A percentile compares a stretch with the other conserved stretches of the same genome.
Evolutionary conservation across 2,329 filamentous ascomycete genomes (phyloP).

Genomic region (Capronia epimyces): DNA sequence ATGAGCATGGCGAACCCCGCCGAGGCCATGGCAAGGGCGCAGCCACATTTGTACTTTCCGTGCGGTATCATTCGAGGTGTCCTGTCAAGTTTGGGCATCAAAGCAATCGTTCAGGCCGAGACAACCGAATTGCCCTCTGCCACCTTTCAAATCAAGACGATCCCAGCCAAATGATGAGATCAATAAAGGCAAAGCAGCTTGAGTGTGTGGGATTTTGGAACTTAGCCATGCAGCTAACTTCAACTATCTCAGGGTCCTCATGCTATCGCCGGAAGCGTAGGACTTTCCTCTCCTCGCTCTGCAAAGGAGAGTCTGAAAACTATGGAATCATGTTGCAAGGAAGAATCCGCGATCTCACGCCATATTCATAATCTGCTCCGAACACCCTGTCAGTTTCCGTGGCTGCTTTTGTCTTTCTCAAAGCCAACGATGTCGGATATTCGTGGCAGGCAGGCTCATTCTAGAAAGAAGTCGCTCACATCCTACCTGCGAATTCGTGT

Average conservation of each 20-base stretch:
- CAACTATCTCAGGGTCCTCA: background rate
- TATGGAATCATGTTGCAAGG: conserved; percentile 9
- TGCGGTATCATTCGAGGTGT: conserved; percentile 88
- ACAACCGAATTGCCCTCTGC: conserved; percentile 78
- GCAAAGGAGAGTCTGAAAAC: conserved; percentile 1
- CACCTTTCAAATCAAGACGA: conserved; percentile 91
- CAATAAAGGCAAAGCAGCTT: background rate
- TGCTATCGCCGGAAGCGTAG: conserved; percentile 4
- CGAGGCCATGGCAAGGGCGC: conserved; percentile 67
- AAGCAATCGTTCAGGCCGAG: conserved; percentile 86
- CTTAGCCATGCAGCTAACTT: background rate
- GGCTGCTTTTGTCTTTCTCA: conserved; percentile 9
- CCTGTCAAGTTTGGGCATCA: conserved; percentile 85
- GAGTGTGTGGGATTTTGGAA: background rate
- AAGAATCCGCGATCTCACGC: conserved; percentile 3
- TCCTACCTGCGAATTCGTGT: conserved; percentile 23
- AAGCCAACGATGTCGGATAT: conserved; percentile 2
- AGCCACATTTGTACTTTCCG: conserved; percentile 81
- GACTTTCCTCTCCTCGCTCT: conserved; percentile 13
- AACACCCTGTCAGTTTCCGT: conserved; percentile 20
- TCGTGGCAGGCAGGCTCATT: conserved; percentile 24
- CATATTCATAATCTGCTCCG: conserved; percentile 23
- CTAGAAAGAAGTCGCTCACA: conserved; percentile 24
- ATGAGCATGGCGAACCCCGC: conserved; percentile 80
- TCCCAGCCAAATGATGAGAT: conserved; percentile 19